phyloP scores from a whole-genome alignment of 2,329 filamentous ascomycete species.

The Epichloe typhina region DNA sequence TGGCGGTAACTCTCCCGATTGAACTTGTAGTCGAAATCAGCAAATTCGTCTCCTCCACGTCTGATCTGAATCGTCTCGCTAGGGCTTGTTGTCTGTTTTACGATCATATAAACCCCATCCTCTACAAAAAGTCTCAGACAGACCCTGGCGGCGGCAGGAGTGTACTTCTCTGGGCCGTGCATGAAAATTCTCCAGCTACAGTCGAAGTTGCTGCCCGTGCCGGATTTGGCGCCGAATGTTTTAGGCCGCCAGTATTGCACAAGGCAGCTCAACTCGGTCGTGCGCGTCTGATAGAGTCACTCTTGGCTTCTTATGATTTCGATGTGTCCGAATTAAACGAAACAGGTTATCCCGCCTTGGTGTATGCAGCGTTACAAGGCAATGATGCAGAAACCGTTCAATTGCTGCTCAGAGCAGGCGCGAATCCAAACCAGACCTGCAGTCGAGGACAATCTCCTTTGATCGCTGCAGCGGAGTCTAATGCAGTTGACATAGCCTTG shows the following conservation, averaged over 20 bases:
- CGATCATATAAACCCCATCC: not conserved
- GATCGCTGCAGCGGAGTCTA: not conserved
- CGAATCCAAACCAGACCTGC: not conserved
- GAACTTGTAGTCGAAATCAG: not conserved
- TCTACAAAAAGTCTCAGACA: not conserved
- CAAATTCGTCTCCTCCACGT: not conserved
- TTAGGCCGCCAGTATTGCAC: not conserved
- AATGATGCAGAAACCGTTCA: not conserved
- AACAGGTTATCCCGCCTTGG: not conserved
- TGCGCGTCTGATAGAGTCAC: not conserved
- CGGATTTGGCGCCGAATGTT: not conserved
- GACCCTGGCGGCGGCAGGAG: not conserved
- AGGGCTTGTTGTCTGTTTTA: not conserved
- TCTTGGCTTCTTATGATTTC: not conserved
- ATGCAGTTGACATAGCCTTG: not conserved
- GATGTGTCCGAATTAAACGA: not conserved
- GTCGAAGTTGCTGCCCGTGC: not conserved
- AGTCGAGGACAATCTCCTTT: not conserved
- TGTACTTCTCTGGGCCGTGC: not conserved
- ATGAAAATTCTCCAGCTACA: not conserved
- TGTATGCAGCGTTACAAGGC: not conserved
- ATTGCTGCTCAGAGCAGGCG: not conserved
- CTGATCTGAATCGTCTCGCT: not conserved
- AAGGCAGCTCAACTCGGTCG: not conserved
- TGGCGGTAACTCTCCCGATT: not conserved